phyloP scores from a whole-genome alignment of 2,329 filamentous ascomycete species.

The Epichloe sibirici region DNA sequence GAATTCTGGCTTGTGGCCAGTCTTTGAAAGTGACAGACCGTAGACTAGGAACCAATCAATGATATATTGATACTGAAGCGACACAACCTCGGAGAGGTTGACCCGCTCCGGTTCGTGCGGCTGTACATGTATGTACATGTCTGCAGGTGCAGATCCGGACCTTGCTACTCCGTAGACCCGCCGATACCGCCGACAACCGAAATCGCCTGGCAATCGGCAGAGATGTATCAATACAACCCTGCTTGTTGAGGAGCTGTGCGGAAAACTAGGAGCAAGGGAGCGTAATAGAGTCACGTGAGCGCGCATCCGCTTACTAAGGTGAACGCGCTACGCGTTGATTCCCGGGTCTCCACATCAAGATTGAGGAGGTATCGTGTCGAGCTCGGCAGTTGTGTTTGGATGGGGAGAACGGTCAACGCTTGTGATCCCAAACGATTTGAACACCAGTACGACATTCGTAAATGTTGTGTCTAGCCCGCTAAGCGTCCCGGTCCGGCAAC shows the following conservation, averaged over 20 bases:
- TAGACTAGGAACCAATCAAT: neutral
- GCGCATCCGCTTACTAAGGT: conserved; percentile 20
- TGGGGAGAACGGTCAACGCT: neutral
- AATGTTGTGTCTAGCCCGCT: neutral
- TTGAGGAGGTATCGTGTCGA: neutral
- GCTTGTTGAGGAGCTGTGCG: neutral
- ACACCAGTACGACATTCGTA: neutral
- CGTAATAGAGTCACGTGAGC: conserved; percentile 8
- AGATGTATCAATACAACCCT: neutral
- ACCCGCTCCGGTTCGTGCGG: neutral
- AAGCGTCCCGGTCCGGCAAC: neutral
- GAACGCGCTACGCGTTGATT: conserved; percentile 19
- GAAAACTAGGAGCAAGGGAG: neutral
- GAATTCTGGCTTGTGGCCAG: neutral
- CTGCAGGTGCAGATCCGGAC: neutral
- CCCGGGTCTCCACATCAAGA: neutral
- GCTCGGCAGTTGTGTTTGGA: neutral
- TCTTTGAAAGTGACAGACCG: neutral
- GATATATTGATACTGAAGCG: neutral
- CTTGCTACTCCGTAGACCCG: neutral
- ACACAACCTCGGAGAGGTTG: neutral
- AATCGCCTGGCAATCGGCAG: too few species aligned
- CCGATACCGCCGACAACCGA: conserved; percentile 17
- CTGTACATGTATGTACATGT: too few species aligned
- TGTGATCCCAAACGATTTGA: neutral